A percentile compares a stretch with the other conserved stretches of the same genome.
phyloP scores from a whole-genome alignment of 164 flowering plant species.

The Macadamia integrifolia region DNA sequence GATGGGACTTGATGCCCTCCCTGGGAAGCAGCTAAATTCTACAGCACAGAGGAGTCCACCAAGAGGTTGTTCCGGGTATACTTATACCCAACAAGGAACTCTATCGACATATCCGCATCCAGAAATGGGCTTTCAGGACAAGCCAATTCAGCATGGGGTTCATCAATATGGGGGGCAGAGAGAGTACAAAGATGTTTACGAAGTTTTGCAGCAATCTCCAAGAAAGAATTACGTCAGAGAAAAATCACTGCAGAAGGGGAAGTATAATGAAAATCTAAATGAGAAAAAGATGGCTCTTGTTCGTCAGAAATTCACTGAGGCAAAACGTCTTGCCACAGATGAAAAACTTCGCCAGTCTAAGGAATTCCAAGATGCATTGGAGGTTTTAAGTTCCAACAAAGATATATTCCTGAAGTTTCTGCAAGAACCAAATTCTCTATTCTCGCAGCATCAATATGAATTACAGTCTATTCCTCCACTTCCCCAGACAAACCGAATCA shows the following conservation, averaged over 20 bases:
- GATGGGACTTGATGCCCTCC: constrained; percentile 94
- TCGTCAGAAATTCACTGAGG: constrained; percentile 85
- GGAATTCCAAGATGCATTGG: constrained; percentile 87
- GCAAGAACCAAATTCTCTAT: constrained; percentile 75
- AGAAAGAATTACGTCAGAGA: constrained; percentile 26
- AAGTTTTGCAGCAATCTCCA: constrained; percentile 52
- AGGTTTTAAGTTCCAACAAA: constrained; percentile 69
- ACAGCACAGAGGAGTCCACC: constrained; percentile 32
- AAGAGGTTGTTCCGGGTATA: constrained; percentile 28
- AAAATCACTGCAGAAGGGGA: constrained; percentile 34
- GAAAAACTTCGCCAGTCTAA: constrained; percentile 74
- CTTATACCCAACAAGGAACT: constrained; percentile 26
- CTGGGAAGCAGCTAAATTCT: constrained; percentile 37
- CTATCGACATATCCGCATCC: constrained; percentile 34
- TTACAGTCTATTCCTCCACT: constrained; percentile 45
- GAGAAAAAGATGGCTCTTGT: constrained; percentile 76
- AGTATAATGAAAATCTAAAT: constrained; percentile 28
- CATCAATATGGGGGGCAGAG: constrained; percentile 30
- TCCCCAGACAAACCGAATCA: constrained; percentile 72
- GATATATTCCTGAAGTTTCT: constrained; percentile 75
- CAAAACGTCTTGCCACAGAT: constrained; percentile 67
- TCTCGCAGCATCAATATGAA: constrained; percentile 46
- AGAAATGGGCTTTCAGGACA: constrained; percentile 29
- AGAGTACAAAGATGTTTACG: constrained; percentile 58
- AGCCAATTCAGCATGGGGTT: constrained; percentile 30